Base-by-base conservation (phyloP, 2,329 filamentous ascomycete species). In the Venturia effusa region DNA sequence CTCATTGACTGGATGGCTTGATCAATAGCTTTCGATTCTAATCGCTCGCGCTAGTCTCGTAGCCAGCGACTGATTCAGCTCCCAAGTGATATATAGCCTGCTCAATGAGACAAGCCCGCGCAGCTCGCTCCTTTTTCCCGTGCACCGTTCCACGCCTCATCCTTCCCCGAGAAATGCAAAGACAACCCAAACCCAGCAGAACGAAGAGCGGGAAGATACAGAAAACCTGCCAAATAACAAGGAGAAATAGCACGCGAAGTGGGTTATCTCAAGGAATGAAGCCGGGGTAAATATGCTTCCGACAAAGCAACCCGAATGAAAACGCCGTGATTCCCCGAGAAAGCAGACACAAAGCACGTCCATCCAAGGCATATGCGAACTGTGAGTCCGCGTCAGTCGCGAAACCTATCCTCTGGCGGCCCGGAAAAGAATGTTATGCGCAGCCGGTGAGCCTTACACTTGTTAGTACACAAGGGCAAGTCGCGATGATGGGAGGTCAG, bases 371-470 rank as follows among this genome's bases (percentile, higher is more conserved):
- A 24, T 17, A 61, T 41, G n/a, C 39, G 10, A 61, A 48, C 2
- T 15, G 34, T 41, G 61, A 8, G 17, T 19, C 22, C 39, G 60
- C 32, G 48, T 41, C 61, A 59, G 2, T 43, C 37, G 41, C 32
- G 24, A 32, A 32, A 66, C 51, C 59, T 61, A 30, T 61, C 62
- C n/a, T 76, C 70, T 34, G 74, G 74, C 8, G 73, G 73, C 45
- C 71, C 69, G 59, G 73, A 74, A 68, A 76, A 75, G 65, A 75
- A 67, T 27, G 71, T 70, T 63, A 75, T 70, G 66, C 74, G 74
- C 71, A 76, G 70, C 62, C 74, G 71, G 68, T 76, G 74, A 43
- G 72, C 68, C 74, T 76, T 66, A 34, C 15, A 22, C 24, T 37
- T 4, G 61, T 62, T 63, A 64, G 63, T 39, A 54, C 7, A 48